Evolutionary conservation across 129 eudicot species (phyloP), one percentile per base, ranked within the genome.

Genomic region (Heracleum sosnowskyi): DNA sequence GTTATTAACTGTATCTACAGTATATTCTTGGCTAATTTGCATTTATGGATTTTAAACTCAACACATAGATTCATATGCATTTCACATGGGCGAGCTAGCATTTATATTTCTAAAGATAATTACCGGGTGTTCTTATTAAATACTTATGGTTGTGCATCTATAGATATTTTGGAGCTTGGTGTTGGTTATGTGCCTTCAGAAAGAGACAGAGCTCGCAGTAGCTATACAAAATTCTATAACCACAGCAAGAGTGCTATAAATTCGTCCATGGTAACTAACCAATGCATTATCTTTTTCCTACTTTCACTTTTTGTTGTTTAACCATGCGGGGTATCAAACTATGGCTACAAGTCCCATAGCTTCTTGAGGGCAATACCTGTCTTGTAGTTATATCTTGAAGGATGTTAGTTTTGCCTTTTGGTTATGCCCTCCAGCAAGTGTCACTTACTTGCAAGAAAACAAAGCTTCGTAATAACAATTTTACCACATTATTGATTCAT

Each of bases 101-200:
- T 72, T 28, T 40, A 72, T 72, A n/a, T 37, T 10, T 4, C 76
- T 9, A 40, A 24, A 0, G 20, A 11, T 40, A 72, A 10, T 57
- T 57, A 24, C 64, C 1, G 10, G 29, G 33, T 26, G 1, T 60
- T 60, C 2, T 51, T 6, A 51, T 26, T 60, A 2, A 60, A 26
- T n/a, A 60, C 68, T n/a, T n/a, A n/a, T 60, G 17, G 31, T 20
- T 64, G 34, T 44, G 17, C 76, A 44, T 76, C 71, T 64, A 73
- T 85, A 89, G 92, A 80, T 85, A 81, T 77, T 76, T 66, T 80
- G 39, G 87, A 81, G 83, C 73, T 63, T 73, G 72, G 78, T 53
- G 31, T 85, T 85, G 84, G 82, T 82, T 64, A 41, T 79, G 80
- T 47, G 44, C 82, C 84, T 79, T 78, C 82, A 47, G 83, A 81